Conservation (phyloP, 352 stramenopile species). For the Phytophthora sp. region DNA sequence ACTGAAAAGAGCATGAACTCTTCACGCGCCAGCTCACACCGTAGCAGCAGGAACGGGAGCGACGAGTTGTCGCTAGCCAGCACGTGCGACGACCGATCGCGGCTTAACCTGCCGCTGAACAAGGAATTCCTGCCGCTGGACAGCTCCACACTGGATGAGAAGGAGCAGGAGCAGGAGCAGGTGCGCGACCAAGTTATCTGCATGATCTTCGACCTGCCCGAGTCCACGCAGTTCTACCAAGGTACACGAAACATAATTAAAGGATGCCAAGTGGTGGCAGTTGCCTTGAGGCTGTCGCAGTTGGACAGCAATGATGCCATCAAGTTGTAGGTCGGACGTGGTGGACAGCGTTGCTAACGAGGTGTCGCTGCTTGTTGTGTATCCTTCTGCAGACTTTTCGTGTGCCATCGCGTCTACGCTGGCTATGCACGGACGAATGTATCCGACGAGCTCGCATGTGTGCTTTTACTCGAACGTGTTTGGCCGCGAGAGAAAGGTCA, state of each 20-base stretch:
- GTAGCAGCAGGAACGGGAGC: constrained; percentile 37
- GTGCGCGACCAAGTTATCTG: constrained; percentile 86
- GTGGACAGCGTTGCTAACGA: constrained; percentile 24
- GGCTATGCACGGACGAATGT: constrained; percentile 89
- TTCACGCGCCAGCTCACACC: constrained; percentile 27
- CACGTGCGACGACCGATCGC: constrained; percentile 24
- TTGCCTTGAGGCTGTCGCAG: no score
- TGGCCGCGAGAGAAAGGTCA: constrained; percentile 84
- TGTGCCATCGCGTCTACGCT: constrained; percentile 81
- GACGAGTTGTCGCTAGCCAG: constrained; percentile 34
- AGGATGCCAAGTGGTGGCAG: constrained; percentile 2
- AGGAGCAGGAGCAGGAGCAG: constrained; percentile 51
- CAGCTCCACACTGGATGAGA: constrained; percentile 26
- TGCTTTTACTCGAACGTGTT: constrained; percentile 92
- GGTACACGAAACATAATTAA: constrained; percentile 36
- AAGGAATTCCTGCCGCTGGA: constrained; percentile 56
- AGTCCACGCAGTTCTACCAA: constrained; percentile 80
- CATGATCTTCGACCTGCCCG: constrained; percentile 85
- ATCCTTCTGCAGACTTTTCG: constrained; percentile 69
- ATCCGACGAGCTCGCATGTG: constrained; percentile 79
- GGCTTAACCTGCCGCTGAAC: constrained; percentile 50
- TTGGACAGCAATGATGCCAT: background rate
- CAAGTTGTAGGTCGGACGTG: no score
- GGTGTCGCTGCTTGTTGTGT: constrained; percentile 16
- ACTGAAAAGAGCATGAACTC: constrained; percentile 36